Base-by-base conservation (phyloP, 176 grass and related monocot species). In the Zea luxurians region DNA sequence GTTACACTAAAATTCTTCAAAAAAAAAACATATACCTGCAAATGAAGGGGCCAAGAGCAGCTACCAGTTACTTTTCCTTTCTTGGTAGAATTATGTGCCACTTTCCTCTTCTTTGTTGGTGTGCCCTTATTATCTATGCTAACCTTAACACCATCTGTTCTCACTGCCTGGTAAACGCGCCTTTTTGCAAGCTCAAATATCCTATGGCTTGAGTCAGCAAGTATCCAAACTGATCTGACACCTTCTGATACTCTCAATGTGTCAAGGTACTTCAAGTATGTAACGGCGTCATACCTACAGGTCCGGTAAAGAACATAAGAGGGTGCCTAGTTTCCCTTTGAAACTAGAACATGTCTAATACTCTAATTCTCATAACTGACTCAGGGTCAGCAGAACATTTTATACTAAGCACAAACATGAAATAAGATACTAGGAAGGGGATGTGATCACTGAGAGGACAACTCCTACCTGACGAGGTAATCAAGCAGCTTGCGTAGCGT, bases 111-210 rank as follows among this genome's bases (percentile, higher is more conserved):
- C 91, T 94, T 97, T 69, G 74, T 78, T 68, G 80, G 85, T 13
- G 74, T 83, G 41, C 67, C 76, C 74, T 88, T 88, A 48, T 7
- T 66, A 80, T 81, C 81, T 49, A 71, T 17, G 66, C 18, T 82
- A 76, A 87, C 68, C 67, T 87, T 93, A 68, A 55, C 72, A 63
- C 83, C 89, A 46, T 97, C 87, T 79, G 91, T 73, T 86, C 87
- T 87, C 15, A 87, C 54, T 79, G 90, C 87, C 84, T 92, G 95
- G 76, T 94, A 97, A 73, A 97, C 91, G 17, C 95, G 84, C 70
- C 83, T 92, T 73, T 94, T 97, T 36, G 95, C 89, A 46, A 92
- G 82, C 79, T 97, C 91, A 87, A 97, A 97, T 80, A 94, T 97
- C 65, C 85, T 94, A 77, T 94, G 91, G 73, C 91, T 97, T 71